These are phyloP conservation scores for Yarrowia divulgata DNA, from an alignment of 805 yeast species.

Conservation along the genomic window DNA sequence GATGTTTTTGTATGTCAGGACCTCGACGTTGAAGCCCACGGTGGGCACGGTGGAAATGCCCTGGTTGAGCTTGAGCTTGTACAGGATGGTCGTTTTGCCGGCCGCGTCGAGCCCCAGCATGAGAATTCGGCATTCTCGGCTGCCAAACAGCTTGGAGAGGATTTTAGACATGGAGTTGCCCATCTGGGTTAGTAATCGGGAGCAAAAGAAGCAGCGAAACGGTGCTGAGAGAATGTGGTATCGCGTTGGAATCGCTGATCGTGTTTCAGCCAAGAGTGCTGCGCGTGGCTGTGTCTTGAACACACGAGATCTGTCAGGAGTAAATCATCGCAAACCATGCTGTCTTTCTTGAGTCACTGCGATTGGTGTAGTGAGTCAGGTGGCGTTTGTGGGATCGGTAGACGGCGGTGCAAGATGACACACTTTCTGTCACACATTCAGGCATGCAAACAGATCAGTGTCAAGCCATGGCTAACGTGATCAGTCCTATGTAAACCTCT, in stretches of 20 bases:
- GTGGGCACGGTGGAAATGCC: conserved; percentile 85
- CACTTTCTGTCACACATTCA: too few species aligned
- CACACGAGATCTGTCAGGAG: too few species aligned
- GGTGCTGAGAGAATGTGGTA: too few species aligned
- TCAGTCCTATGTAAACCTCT: too few species aligned
- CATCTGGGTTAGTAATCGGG: conserved; percentile 41
- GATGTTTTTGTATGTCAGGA: conserved; percentile 80
- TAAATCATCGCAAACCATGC: too few species aligned
- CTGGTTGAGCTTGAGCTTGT: conserved; percentile 80
- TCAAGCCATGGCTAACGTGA: too few species aligned
- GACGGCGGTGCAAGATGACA: too few species aligned
- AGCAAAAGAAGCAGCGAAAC: too few species aligned
- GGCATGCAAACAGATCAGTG: too few species aligned
- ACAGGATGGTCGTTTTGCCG: conserved; percentile 87
- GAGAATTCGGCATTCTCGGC: conserved; percentile 68
- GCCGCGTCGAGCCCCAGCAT: conserved; percentile 95
- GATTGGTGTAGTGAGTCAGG: too few species aligned
- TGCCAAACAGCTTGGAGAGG: conserved; percentile 58
- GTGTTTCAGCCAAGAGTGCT: background rate
- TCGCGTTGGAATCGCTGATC: background rate
- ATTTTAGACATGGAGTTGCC: conserved; percentile 48
- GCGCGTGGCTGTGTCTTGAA: background rate
- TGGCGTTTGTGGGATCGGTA: too few species aligned
- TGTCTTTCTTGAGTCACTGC: too few species aligned
- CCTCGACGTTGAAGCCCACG: conserved; percentile 91